A percentile compares a stretch with the other conserved stretches of the same genome.
Evolutionary conservation across 345 rosid genomes (phyloP).

Genomic region (Mallotus nudiflorus): DNA sequence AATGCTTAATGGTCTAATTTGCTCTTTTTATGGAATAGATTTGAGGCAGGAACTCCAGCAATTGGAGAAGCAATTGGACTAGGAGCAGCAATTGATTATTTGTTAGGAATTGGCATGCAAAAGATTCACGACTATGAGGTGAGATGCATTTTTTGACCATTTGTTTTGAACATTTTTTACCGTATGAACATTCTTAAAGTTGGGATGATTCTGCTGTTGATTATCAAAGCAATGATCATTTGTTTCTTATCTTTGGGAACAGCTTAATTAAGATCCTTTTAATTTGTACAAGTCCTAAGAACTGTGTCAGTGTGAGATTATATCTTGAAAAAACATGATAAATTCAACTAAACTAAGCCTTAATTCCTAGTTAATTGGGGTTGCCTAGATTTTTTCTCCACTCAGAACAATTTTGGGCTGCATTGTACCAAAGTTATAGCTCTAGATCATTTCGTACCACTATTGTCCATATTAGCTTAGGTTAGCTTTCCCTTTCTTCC

Average conservation of each 20-base stretch:
- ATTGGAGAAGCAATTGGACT: slow-evolving; percentile 94
- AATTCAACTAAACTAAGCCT: too few species aligned
- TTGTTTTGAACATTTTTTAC: neutral
- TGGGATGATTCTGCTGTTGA: neutral
- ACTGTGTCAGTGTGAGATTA: neutral
- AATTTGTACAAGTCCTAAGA: neutral
- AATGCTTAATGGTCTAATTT: slow-evolving; percentile 1
- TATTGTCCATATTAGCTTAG: too few species aligned
- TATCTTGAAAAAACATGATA: neutral
- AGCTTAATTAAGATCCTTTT: neutral
- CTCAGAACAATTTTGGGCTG: too few species aligned
- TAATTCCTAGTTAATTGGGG: too few species aligned
- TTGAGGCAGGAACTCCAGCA: slow-evolving; percentile 99
- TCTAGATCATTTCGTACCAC: too few species aligned
- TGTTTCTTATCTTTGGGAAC: neutral
- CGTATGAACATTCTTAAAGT: too few species aligned
- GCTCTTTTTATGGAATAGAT: slow-evolving; percentile 45
- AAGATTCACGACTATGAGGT: slow-evolving; percentile 89
- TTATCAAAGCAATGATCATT: neutral
- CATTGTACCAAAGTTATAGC: too few species aligned
- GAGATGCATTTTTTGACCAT: slow-evolving; percentile 13
- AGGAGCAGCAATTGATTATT: slow-evolving; percentile 93
- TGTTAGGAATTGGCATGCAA: slow-evolving; percentile 77
- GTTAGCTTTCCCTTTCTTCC: too few species aligned
- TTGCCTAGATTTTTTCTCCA: too few species aligned